Percentiles rank a stretch among this genome's conserved stretches.
phyloP scores from a whole-genome alignment of 192 early-diverging fungal species.

The Podila verticillata region DNA sequence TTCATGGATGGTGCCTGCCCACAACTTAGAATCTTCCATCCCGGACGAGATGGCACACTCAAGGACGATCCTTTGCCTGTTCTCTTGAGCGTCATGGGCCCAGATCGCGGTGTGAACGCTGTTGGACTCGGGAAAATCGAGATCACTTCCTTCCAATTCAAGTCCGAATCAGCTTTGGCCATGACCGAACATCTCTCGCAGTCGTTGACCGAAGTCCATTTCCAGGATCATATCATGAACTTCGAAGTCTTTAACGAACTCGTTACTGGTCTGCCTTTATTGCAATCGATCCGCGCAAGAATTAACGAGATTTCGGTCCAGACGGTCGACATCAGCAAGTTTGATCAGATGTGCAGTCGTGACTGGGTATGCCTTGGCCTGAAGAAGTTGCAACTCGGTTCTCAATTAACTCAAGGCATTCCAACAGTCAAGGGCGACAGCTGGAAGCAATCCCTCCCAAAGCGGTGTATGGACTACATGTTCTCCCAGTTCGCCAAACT shows the following conservation, averaged over 20 bases:
- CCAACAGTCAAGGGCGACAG: conserved; percentile 17
- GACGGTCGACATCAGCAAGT: conserved; percentile 18
- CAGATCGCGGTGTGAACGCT: conserved; percentile 13
- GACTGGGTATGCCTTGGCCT: conserved; percentile 21
- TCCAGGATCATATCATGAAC: conserved; percentile 12
- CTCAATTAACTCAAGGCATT: conserved; percentile 16
- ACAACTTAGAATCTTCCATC: conserved; percentile 13
- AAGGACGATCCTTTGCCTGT: conserved; percentile 9
- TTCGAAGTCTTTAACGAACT: conserved; percentile 22
- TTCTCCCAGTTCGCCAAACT: conserved; percentile 16
- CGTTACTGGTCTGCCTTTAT: conserved; percentile 12
- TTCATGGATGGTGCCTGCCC: conserved; percentile 13
- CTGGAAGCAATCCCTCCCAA: conserved; percentile 21
- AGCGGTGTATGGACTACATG: conserved; percentile 22
- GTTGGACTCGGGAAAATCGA: conserved; percentile 9
- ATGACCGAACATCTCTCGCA: conserved; percentile 13
- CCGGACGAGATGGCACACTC: conserved; percentile 2
- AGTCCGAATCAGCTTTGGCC: conserved; percentile 14
- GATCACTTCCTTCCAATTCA: conserved; percentile 4
- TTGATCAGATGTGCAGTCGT: conserved; percentile 16
- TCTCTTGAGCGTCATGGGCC: conserved; percentile 19
- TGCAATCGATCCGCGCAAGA: conserved; percentile 9
- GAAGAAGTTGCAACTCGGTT: conserved; percentile 17
- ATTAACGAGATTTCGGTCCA: conserved; percentile 14
- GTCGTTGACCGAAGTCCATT: conserved; percentile 10